A percentile compares a stretch with the other conserved stretches of the same genome.
Evolutionary conservation across 768 basidiomycete species (phyloP).

Genomic region (Gelatoporia subvermispora): DNA sequence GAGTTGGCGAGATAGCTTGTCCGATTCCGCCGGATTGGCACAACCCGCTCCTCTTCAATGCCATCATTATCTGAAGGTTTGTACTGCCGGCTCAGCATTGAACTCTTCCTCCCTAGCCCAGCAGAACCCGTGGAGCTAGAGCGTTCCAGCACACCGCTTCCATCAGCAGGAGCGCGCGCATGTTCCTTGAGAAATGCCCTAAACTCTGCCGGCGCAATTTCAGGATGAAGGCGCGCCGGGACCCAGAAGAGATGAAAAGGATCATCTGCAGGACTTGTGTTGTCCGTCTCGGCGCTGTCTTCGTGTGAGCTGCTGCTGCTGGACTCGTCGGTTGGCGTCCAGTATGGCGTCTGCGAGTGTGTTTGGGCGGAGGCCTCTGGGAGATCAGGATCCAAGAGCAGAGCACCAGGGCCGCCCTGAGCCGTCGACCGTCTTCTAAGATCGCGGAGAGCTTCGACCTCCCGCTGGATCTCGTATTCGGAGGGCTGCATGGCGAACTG

Average conservation of each 20-base stretch:
- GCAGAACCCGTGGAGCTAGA: constrained; percentile 42
- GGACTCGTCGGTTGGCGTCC: constrained; percentile 37
- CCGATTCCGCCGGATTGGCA: constrained; percentile 66
- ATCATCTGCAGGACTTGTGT: constrained; percentile 52
- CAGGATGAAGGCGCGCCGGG: constrained; percentile 92
- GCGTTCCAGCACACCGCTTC: constrained; percentile 32
- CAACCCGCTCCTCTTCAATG: constrained; percentile 58
- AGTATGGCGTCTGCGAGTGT: constrained; percentile 26
- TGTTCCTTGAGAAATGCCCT: constrained; percentile 93
- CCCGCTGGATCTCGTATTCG: constrained; percentile 79
- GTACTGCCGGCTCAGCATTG: constrained; percentile 94
- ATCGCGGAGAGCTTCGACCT: constrained; percentile 81
- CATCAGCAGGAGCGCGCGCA: constrained; percentile 53
- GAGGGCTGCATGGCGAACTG: constrained; percentile 57
- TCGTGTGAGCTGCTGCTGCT: constrained; percentile 33
- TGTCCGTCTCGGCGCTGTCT: constrained; percentile 35
- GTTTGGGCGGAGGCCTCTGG: constrained; percentile 61
- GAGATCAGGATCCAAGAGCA: constrained; percentile 88
- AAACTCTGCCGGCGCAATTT: constrained; percentile 96
- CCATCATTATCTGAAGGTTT: constrained; percentile 75
- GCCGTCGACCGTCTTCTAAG: constrained; percentile 79
- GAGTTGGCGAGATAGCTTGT: constrained; percentile 61
- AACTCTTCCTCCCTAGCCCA: constrained; percentile 76
- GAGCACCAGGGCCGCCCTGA: constrained; percentile 68
- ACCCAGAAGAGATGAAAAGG: constrained; percentile 97